A percentile compares a stretch with the other conserved stretches of the same genome.
Evolutionary conservation across 345 rosid species (phyloP).

Genomic region (Laguncularia racemosa): DNA sequence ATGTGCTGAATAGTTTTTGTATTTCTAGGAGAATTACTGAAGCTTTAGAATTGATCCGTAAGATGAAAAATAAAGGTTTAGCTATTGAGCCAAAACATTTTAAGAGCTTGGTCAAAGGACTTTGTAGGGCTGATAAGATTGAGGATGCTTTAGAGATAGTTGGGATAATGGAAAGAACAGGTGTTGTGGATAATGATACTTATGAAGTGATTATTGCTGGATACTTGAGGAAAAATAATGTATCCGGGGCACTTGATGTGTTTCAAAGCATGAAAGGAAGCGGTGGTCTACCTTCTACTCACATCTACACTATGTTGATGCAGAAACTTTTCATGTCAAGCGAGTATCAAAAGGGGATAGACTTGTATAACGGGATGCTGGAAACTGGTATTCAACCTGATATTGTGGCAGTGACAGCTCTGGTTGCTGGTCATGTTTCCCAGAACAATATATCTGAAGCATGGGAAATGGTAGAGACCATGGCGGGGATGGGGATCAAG

Average conservation of each 20-base stretch:
- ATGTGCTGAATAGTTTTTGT: conserved; percentile 59
- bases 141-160: conserved; percentile 70
- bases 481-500: conserved; percentile 49
- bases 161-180: conserved; percentile 55
- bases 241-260: conserved; percentile 48
- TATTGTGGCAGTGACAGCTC: conserved; percentile 41
- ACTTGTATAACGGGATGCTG: conserved; percentile 59
- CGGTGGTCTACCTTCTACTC: conserved; percentile 36
- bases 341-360: conserved; percentile 47
- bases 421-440: conserved; percentile 60
- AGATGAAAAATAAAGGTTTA: conserved; percentile 42
- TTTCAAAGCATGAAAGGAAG: conserved; percentile 44
- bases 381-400: conserved; percentile 52
- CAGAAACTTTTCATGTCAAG: conserved; percentile 47
- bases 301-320: conserved; percentile 64
- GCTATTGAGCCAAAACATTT: conserved; percentile 41
- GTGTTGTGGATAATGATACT: conserved; percentile 37
- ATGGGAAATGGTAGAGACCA: conserved; percentile 48
- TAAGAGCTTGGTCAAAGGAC: conserved; percentile 63
- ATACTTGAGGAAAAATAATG: conserved; percentile 46
- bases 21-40: conserved; percentile 64
- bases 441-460: conserved; percentile 56
- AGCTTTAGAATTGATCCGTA: conserved; percentile 55
- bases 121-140: conserved; percentile 55
- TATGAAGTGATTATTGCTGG: conserved; percentile 50